Evolutionary conservation across 768 basidiomycete genomes (phyloP), one percentile per base, ranked within the genome.

Genomic region (Gyrodon lividus): DNA sequence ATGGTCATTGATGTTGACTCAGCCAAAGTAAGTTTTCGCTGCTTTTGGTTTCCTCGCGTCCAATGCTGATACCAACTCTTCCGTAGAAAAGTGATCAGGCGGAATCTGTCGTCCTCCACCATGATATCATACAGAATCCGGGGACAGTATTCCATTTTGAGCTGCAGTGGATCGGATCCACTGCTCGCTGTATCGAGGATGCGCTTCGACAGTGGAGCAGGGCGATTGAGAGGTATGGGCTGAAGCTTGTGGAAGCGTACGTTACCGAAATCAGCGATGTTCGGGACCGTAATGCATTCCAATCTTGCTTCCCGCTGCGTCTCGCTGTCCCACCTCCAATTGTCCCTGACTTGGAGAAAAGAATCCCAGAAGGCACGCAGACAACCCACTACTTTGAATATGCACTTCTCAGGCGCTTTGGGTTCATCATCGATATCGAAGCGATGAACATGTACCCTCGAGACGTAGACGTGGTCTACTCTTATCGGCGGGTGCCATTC

Each of bases 121-220:
- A 95, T 68, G 97, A 98, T 70, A 82, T 97, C 50, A 89, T 96
- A 46, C 96, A 98, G 68, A 98, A 98, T 62, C 89, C 92, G 0
- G 81, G 77, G n/a, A 96, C 88, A 24, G 91, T 89, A 52, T 97
- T 97, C 72, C 96, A 98, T 68, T 94, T 98, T 60, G 95, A 99
- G 69, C 76, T 99, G 24, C 91, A 96, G 55, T 99, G 97, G 96
- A 87, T 98, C 35, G 94, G 92, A 2, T 89, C 94, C 2, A 94
- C 93, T 1, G 92, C 94, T 20, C 82, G 90, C 19, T 87, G 86
- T 56, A 89, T 98, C 46, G 95, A 98, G 57, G 93, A 96, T 57
- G 80, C 87, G 46, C 76, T 97, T 20, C 82, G 87, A 34, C 77
- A 81, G 46, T 94, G 93, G 89, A 82, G 81, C 49, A 77, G 89